A percentile compares a stretch with the other conserved stretches of the same genome.
phyloP scores from a whole-genome alignment of 1,139 yeast species.

The Debaryomycetaceae sp. region DNA sequence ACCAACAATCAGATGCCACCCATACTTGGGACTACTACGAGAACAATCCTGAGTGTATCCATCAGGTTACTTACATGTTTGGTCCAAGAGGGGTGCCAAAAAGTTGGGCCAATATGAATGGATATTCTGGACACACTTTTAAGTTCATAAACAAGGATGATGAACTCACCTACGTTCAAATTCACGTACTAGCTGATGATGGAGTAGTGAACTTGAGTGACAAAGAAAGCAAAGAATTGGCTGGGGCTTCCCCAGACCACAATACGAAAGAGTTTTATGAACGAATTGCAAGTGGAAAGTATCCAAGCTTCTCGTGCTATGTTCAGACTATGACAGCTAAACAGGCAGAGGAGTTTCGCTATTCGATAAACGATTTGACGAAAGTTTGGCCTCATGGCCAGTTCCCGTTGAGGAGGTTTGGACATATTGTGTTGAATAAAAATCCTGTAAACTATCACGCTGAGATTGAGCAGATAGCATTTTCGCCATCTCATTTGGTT shows the following conservation, averaged over 20 bases:
- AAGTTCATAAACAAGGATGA: slow-evolving; percentile 67
- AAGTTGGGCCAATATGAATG: slow-evolving; percentile 63
- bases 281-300: slow-evolving; percentile 55
- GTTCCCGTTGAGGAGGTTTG: slow-evolving; percentile 58
- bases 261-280: slow-evolving; percentile 57
- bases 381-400: slow-evolving; percentile 60
- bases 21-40: slow-evolving; percentile 70
- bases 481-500: slow-evolving; percentile 57
- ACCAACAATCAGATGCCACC: slow-evolving; percentile 42
- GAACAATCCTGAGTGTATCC: slow-evolving; percentile 60
- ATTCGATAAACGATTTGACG: slow-evolving; percentile 66
- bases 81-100: slow-evolving; percentile 75
- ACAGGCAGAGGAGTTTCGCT: slow-evolving; percentile 58
- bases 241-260: slow-evolving; percentile 63
- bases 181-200: slow-evolving; percentile 60
- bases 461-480: slow-evolving; percentile 59
- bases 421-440: slow-evolving; percentile 51
- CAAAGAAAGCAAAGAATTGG: slow-evolving; percentile 54
- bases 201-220: slow-evolving; percentile 57
- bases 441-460: slow-evolving; percentile 57
- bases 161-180: slow-evolving; percentile 63
- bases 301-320: slow-evolving; percentile 64
- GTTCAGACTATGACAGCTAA: slow-evolving; percentile 72
- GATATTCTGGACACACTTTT: slow-evolving; percentile 75
- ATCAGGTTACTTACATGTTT: slow-evolving; percentile 62